phyloP scores from a whole-genome alignment of 495 filamentous ascomycete genomes.

The Bombardia bombarda region DNA sequence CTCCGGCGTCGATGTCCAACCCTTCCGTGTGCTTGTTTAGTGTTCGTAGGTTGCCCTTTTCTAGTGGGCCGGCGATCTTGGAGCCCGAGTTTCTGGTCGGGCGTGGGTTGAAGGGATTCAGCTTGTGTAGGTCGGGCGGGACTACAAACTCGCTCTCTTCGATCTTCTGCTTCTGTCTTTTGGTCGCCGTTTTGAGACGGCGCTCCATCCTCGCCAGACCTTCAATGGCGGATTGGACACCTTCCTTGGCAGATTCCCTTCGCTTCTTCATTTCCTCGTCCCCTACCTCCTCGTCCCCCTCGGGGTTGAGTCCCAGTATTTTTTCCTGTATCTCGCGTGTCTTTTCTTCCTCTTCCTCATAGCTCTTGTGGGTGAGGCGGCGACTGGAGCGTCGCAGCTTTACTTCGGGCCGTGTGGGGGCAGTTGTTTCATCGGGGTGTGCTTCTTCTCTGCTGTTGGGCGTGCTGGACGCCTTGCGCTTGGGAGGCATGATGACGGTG shows the following conservation, averaged over 20 bases:
- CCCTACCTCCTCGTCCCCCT: not conserved
- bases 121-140: not conserved
- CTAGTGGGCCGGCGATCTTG: not conserved
- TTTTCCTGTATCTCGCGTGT: conserved; percentile 9
- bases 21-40: not conserved
- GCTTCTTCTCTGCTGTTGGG: not conserved
- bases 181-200: conserved; percentile 15
- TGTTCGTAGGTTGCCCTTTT: conserved; percentile 1
- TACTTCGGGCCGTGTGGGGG: conserved; percentile 14
- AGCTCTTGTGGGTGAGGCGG: conserved; percentile 5
- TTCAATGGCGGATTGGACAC: conserved; percentile 18
- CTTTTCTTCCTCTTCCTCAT: conserved; percentile 2
- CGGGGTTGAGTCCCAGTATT: conserved; percentile 7
- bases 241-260: conserved; percentile 8
- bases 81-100: not conserved
- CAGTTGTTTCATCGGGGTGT: not conserved
- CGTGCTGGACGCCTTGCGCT: not conserved
- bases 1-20: not conserved
- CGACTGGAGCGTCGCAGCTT: conserved; percentile 17
- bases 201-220: conserved; percentile 23
- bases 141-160: conserved; percentile 6
- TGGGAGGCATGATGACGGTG: conserved; percentile 7
- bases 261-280: conserved; percentile 4
- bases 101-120: not conserved
- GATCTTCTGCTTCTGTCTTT: conserved; percentile 21